These are phyloP conservation scores for Phytophthora syringae DNA, from an alignment of 352 stramenopile species.

Conservation along the genomic window DNA sequence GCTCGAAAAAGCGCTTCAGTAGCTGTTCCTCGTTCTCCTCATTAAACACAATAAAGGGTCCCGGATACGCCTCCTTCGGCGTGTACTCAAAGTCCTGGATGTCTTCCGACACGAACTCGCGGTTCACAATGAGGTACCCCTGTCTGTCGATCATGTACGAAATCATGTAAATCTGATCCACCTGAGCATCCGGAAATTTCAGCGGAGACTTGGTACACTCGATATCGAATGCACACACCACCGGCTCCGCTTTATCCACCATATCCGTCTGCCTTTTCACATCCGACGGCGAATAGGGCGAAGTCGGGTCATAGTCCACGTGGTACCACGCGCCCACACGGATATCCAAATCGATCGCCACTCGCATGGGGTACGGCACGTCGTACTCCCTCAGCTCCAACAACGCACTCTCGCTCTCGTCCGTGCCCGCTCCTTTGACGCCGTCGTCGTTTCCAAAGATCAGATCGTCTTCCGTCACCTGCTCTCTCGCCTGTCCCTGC, in stretches of 20 bases:
- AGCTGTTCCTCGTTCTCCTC: conserved; percentile 87
- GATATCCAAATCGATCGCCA: conserved; percentile 96
- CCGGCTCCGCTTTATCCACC: conserved; percentile 92
- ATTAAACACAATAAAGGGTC: conserved; percentile 98
- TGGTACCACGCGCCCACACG: conserved; percentile 98
- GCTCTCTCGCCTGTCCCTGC: conserved; percentile 49
- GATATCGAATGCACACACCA: conserved; percentile 99
- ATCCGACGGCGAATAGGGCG: conserved; percentile 59
- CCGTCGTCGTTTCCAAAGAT: conserved; percentile 38
- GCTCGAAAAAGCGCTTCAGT: conserved; percentile 90
- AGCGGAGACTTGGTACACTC: conserved; percentile 99
- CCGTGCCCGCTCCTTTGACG: conserved; percentile 29
- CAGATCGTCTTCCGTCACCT: conserved; percentile 52
- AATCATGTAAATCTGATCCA: conserved; percentile 97
- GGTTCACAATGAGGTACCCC: conserved; percentile 97
- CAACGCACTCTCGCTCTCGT: conserved; percentile 78
- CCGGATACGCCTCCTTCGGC: conserved; percentile 91
- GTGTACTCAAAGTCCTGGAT: conserved; percentile 99
- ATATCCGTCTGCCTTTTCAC: conserved; percentile 82
- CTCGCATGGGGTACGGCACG: conserved; percentile 97
- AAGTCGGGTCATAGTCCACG: conserved; percentile 82
- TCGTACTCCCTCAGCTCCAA: conserved; percentile 98
- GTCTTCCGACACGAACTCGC: conserved; percentile 97
- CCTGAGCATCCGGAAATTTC: conserved; percentile 98
- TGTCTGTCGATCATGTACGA: conserved; percentile 98